phyloP scores from a whole-genome alignment of 2,329 filamentous ascomycete genomes.

The Xylariaceae sp. region DNA sequence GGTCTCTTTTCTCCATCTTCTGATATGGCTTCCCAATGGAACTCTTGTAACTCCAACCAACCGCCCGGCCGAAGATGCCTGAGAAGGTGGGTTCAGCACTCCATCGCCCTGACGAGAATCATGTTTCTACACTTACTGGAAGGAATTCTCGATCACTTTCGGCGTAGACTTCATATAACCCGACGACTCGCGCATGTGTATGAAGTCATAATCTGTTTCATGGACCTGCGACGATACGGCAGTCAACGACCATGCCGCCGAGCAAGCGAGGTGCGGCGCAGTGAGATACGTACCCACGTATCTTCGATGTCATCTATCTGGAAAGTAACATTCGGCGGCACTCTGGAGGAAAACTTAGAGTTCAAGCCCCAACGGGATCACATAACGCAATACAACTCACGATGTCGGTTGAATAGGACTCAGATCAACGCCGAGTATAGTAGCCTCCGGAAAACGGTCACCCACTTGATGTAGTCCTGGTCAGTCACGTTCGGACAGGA shows the following conservation, averaged over 20 bases:
- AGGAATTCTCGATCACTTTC: constrained; percentile 13
- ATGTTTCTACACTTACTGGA: constrained; percentile 11
- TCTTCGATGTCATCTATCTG: constrained; percentile 20
- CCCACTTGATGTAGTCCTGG: constrained; percentile 10
- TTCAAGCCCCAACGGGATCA: background rate
- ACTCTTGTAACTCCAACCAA: constrained; percentile 27
- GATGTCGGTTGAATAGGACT: constrained; percentile 20
- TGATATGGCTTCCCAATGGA: constrained; percentile 21
- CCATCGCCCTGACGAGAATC: background rate
- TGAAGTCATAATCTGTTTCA: constrained; percentile 17
- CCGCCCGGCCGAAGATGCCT: constrained; percentile 25
- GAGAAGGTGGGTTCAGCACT: constrained; percentile 2
- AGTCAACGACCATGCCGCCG: background rate
- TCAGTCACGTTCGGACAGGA: constrained; percentile 1
- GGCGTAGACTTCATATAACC: constrained; percentile 15
- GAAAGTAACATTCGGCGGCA: constrained; percentile 20
- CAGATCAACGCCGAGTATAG: constrained; percentile 16
- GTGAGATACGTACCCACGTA: constrained; percentile 12
- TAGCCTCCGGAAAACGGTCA: constrained; percentile 15
- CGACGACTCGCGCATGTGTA: constrained; percentile 18
- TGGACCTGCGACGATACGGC: constrained; percentile 8
- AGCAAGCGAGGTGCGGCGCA: constrained; percentile 2
- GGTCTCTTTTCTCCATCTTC: constrained; percentile 23
- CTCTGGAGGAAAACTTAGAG: constrained; percentile 10
- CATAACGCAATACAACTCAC: constrained; percentile 9